phyloP scores from a whole-genome alignment of 169 alveolate genomes.

The Perkinsus chesapeaki region DNA sequence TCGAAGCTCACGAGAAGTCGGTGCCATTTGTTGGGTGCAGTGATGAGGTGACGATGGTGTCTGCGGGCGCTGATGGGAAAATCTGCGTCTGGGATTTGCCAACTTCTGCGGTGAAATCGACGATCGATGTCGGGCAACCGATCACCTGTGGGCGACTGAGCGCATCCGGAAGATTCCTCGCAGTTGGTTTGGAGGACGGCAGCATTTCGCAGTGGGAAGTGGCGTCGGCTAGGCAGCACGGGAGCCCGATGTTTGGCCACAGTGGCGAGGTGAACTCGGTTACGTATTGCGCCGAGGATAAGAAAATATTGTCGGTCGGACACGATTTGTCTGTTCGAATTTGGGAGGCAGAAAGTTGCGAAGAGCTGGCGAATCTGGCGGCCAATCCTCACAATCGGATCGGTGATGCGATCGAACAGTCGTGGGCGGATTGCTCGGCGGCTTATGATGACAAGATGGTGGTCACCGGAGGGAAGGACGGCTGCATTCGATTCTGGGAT shows the following conservation, averaged over 20 bases:
- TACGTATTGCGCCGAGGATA: constrained; percentile 9
- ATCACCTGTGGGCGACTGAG: background rate
- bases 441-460: background rate
- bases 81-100: background rate
- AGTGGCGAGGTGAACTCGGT: background rate
- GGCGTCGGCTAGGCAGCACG: background rate
- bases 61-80: background rate
- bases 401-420: background rate
- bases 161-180: background rate
- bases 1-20: background rate
- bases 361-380: background rate
- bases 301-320: background rate
- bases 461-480: constrained; percentile 11
- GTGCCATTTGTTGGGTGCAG: background rate
- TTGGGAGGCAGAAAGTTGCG: background rate
- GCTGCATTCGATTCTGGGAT: background rate
- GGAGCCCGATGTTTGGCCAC: background rate
- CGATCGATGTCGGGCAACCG: background rate
- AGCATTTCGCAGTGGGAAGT: background rate
- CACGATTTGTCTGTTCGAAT: background rate
- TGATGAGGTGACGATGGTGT: background rate
- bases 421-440: background rate
- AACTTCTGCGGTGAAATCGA: background rate
- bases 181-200: constrained; percentile 13
- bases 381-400: background rate